Percentiles rank a stretch among this genome's conserved stretches.
These are phyloP conservation scores for Venturia asperata DNA, from an alignment of 2,329 filamentous ascomycete species.

Conservation along the genomic window DNA sequence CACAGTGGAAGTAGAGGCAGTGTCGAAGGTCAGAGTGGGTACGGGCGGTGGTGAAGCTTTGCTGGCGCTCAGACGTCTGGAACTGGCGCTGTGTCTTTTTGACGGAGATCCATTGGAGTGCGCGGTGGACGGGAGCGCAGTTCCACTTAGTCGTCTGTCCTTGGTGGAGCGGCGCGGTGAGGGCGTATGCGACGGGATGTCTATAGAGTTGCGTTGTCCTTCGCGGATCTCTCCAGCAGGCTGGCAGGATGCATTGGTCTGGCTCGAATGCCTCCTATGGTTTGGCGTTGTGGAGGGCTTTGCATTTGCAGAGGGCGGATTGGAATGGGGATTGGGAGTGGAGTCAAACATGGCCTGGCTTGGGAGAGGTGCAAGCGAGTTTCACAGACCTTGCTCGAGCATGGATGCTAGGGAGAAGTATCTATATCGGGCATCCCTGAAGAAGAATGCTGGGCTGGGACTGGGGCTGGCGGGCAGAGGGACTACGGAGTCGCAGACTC, in stretches of 20 bases:
- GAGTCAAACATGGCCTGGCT: slow-evolving; percentile 14
- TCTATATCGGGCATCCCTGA: slow-evolving; percentile 1
- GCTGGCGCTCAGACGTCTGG: slow-evolving; percentile 20
- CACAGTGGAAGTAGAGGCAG: slow-evolving; percentile 11
- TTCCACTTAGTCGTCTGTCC: slow-evolving; percentile 7
- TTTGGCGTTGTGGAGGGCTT: background rate
- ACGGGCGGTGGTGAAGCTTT: slow-evolving; percentile 26
- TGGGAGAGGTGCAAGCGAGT: background rate
- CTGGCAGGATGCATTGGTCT: background rate
- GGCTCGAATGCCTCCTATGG: slow-evolving; percentile 10
- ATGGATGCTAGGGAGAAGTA: background rate
- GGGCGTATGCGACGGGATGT: background rate
- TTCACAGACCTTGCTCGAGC: slow-evolving; percentile 7
- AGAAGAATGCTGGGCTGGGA: background rate
- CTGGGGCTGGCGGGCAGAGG: background rate
- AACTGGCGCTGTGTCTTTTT: slow-evolving; percentile 3
- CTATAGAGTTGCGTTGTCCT: background rate
- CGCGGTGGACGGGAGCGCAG: background rate
- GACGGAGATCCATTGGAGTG: slow-evolving; percentile 16
- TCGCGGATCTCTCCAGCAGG: background rate
- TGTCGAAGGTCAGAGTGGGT: slow-evolving; percentile 20
- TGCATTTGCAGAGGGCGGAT: background rate
- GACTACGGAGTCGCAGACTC: too few species aligned
- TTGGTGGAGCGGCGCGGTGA: background rate
- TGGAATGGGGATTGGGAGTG: slow-evolving; percentile 13